Evolutionary conservation across 2,329 filamentous ascomycete species (phyloP), one percentile per base, ranked within the genome.

Genomic region (Neoscytalidium dimidiatum): DNA sequence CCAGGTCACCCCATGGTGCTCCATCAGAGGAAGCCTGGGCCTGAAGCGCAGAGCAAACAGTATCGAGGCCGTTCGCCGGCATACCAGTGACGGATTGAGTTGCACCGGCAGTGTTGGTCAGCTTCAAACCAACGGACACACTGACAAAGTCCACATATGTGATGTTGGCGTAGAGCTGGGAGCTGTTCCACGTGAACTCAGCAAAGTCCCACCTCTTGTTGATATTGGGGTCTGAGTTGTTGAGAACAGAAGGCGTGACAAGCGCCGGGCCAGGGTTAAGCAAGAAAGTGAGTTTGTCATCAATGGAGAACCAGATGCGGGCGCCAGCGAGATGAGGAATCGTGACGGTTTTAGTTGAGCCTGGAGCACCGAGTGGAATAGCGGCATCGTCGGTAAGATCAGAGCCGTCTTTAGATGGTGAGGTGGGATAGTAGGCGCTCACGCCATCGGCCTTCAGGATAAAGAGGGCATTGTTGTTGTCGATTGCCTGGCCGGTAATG

Each of bases 81-180:
- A 91, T 85, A 7, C 90, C 90, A 1, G 80, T 76, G n/a, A 90
- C 75, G 19, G 73, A 74, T 62, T 82, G 77, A 2, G 74, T 73
- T 4, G 74, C 69, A 14, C 80, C 80, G 33, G 74, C 72, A 0
- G 73, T 71, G 66, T 76, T 78, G 52, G 77, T 69, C 17, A 80
- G 67, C 4, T 71, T 78, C 79, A 69, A 90, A 74, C 70, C 78
- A 28, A 83, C 77, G 0, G 78, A 82, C 3, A 83, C 75, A 56
- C 76, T 79, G 67, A 92, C 85, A 76, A 94, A 94, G 79, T 94
- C 91, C 62, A 94, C 91, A 73, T 90, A 89, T 67, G 83, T 87
- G 70, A 94, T 88, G 66, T 84, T 84, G 35, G 81, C 81, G 64
- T 82, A 84, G 19, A 84, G 70, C 66, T 83, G 81, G 3, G 72